Conservation (phyloP, 2,329 filamentous ascomycete species). For the Diaporthe aspalathi region DNA sequence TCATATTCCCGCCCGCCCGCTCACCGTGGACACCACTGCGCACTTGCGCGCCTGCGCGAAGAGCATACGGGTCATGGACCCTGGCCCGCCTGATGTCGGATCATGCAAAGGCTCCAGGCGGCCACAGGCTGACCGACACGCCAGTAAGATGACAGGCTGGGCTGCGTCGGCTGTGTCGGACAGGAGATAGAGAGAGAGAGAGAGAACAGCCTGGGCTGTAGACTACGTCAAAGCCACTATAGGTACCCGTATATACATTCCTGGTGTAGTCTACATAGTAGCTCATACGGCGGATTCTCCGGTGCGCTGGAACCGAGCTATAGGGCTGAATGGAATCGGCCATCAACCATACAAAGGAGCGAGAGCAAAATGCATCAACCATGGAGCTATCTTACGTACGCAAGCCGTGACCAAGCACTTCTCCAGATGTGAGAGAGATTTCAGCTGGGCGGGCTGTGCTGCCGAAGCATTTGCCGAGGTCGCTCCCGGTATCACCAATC, state of each 20-base stretch:
- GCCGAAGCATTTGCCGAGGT: not conserved
- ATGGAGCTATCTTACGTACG: not conserved
- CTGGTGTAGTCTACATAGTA: not conserved
- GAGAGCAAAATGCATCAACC: not conserved
- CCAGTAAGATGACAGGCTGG: not conserved
- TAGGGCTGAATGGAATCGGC: conserved; percentile 24
- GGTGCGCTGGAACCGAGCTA: not conserved
- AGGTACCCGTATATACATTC: too few species aligned
- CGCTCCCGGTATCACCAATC: conserved; percentile 23
- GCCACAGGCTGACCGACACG: not conserved
- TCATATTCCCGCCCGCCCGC: conserved; percentile 1
- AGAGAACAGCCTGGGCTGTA: too few species aligned
- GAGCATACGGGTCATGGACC: not conserved
- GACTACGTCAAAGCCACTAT: not conserved
- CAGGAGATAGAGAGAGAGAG: not conserved
- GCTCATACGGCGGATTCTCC: conserved; percentile 15
- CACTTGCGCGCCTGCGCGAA: not conserved
- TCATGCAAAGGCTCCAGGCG: conserved; percentile 27
- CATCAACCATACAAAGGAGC: conserved; percentile 17
- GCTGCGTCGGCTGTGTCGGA: not conserved
- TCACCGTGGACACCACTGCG: conserved; percentile 7
- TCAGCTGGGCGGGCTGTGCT: not conserved
- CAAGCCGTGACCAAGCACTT: not conserved
- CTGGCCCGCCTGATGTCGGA: conserved; percentile 26
- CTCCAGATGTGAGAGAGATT: not conserved